A percentile compares a stretch with the other conserved stretches of the same genome.
phyloP scores from a whole-genome alignment of 176 grass and related monocot genomes.

The Rhynchospora tenuis region DNA sequence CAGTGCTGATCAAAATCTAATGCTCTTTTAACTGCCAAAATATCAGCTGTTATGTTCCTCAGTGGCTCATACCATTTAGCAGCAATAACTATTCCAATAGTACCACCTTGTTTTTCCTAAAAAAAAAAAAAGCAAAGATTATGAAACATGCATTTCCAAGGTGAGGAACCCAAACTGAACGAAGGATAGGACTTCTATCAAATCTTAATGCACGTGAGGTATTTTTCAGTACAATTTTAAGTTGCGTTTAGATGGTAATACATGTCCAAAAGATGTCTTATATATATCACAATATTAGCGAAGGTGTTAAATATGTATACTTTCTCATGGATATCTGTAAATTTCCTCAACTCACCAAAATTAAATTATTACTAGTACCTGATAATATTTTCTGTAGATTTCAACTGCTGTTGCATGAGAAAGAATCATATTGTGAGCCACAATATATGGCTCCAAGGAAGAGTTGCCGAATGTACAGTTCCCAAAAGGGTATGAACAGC shows the following conservation, averaged over 20 bases:
- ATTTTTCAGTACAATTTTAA: neutral
- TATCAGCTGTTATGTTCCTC: constrained; percentile 23
- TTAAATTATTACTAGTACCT: constrained; percentile 17
- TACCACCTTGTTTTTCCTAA: constrained; percentile 34
- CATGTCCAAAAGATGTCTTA: neutral
- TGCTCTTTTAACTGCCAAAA: constrained; percentile 23
- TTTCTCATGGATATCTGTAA: neutral
- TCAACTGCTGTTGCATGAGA: constrained; percentile 37
- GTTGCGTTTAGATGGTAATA: neutral
- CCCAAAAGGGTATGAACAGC: constrained; percentile 36
- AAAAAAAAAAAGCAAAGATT: neutral
- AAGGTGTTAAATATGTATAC: neutral
- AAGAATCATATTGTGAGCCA: constrained; percentile 41
- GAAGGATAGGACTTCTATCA: neutral
- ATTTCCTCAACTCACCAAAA: neutral
- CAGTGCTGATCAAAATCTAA: constrained; percentile 29
- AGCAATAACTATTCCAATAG: constrained; percentile 31
- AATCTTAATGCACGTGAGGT: neutral
- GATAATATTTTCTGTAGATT: constrained; percentile 42
- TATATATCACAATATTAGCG: too few species aligned
- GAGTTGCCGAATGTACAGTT: constrained; percentile 33
- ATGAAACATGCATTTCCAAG: neutral
- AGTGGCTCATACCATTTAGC: constrained; percentile 45
- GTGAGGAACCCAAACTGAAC: neutral
- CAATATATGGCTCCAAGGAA: constrained; percentile 34